Evolutionary conservation across 108 stramenopile genomes (phyloP).

Genomic region (Asterionellopsis glacialis): DNA sequence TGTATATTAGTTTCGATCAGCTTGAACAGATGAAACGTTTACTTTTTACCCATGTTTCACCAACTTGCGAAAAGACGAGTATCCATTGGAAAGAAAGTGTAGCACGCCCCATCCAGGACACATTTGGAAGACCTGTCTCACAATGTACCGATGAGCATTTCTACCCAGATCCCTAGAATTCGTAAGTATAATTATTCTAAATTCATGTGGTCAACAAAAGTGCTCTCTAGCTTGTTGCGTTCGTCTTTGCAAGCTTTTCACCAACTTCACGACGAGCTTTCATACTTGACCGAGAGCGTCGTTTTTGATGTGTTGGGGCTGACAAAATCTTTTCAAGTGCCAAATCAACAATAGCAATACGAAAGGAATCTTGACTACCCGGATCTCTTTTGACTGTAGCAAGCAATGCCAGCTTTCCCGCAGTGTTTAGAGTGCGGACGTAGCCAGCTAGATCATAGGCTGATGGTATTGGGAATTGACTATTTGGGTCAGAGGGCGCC

Average conservation of each 20-base stretch:
- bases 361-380: constrained; percentile 10
- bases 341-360: constrained; percentile 65
- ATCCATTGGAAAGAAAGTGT: constrained; percentile 62
- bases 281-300: constrained; percentile 10
- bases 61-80: constrained; percentile 55
- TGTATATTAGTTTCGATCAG: constrained; percentile 50
- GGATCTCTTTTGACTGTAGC: constrained; percentile 46
- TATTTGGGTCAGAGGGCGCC: constrained; percentile 5
- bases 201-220: too few relatives aligned
- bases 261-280: constrained; percentile 22
- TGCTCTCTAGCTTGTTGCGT: too few relatives aligned
- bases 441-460: constrained; percentile 73
- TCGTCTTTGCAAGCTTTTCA: constrained; percentile 24
- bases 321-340: constrained; percentile 68
- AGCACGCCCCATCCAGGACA: constrained; percentile 62
- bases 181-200: too few relatives aligned
- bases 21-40: constrained; percentile 64
- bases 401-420: constrained; percentile 75
- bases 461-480: constrained; percentile 20
- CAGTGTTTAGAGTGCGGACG: constrained; percentile 79
- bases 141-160: constrained; percentile 42
- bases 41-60: constrained; percentile 64
- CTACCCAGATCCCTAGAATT: constrained; percentile 16
- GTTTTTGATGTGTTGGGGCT: constrained; percentile 44
- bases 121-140: constrained; percentile 39